Conservation (phyloP, 441 rosid genomes). For the Iberis amara region DNA sequence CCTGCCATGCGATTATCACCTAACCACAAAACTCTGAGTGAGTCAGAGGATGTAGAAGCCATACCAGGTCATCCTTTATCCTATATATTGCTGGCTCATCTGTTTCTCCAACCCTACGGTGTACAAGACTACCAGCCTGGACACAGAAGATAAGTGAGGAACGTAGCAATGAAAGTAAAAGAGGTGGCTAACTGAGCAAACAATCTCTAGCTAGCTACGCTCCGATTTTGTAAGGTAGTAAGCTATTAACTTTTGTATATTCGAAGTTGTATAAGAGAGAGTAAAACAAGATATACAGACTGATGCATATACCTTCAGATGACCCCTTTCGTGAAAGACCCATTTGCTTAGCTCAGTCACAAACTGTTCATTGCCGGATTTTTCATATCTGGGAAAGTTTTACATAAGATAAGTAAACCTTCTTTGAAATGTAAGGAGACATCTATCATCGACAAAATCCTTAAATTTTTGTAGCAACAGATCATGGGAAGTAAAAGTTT, state of each 20-base stretch:
- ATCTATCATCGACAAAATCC: background rate
- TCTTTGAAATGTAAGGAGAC: background rate
- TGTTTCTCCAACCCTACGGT: slow-evolving; percentile 53
- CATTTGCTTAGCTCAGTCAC: slow-evolving; percentile 81
- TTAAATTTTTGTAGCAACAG: slow-evolving; percentile 8
- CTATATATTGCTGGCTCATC: slow-evolving; percentile 60
- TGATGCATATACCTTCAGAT: slow-evolving; percentile 58
- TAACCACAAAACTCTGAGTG: background rate
- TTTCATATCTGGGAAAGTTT: slow-evolving; percentile 47
- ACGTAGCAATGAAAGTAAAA: background rate
- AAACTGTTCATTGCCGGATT: slow-evolving; percentile 79
- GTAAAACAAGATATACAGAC: slow-evolving; percentile 14
- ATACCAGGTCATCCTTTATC: slow-evolving; percentile 65
- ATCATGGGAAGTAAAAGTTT: background rate
- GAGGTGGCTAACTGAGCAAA: slow-evolving; percentile 8
- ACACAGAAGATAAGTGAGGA: slow-evolving; percentile 22
- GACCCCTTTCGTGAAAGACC: slow-evolving; percentile 90
- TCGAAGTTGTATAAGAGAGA: background rate
- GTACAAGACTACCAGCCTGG: slow-evolving; percentile 54
- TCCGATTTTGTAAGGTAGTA: slow-evolving; percentile 1
- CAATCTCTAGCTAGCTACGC: slow-evolving; percentile 11
- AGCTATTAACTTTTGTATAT: background rate
- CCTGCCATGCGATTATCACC: background rate
- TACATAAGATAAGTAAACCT: slow-evolving; percentile 19
- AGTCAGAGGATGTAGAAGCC: slow-evolving; percentile 17